Percentiles rank a stretch among this genome's conserved stretches.
These are phyloP conservation scores for Podospora conica DNA, from an alignment of 495 filamentous ascomycete species.

Conservation along the genomic window DNA sequence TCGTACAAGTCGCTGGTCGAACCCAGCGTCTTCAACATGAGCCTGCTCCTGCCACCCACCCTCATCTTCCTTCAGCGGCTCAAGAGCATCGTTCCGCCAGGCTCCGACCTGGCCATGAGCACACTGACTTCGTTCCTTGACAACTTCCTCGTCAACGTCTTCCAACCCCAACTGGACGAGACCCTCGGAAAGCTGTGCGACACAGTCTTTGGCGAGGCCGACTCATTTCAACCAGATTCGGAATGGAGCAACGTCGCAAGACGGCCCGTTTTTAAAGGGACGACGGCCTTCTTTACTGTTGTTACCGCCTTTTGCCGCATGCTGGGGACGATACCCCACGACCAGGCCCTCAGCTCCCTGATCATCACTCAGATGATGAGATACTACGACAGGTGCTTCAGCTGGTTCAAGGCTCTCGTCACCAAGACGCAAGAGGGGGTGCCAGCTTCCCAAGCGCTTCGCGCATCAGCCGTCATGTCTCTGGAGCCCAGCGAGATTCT, in stretches of 20 bases:
- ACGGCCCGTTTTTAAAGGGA: slow-evolving; percentile 89
- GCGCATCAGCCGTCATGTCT: slow-evolving; percentile 67
- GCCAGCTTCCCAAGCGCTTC: slow-evolving; percentile 43
- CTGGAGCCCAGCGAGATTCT: slow-evolving; percentile 58
- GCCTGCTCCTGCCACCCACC: slow-evolving; percentile 85
- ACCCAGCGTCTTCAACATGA: slow-evolving; percentile 97
- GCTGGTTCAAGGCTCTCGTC: slow-evolving; percentile 75
- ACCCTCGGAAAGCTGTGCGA: slow-evolving; percentile 85
- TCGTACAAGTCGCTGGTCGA: slow-evolving; percentile 68
- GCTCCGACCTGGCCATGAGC: slow-evolving; percentile 74
- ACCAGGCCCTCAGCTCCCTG: slow-evolving; percentile 87
- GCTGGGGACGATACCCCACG: slow-evolving; percentile 91
- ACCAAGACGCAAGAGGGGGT: slow-evolving; percentile 46
- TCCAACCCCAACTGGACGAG: slow-evolving; percentile 93
- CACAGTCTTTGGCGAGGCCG: slow-evolving; percentile 70
- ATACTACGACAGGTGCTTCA: slow-evolving; percentile 85
- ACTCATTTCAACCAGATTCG: slow-evolving; percentile 83
- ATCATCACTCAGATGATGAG: slow-evolving; percentile 84
- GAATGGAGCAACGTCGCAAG: slow-evolving; percentile 72
- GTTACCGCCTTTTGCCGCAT: slow-evolving; percentile 88
- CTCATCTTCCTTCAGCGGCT: slow-evolving; percentile 85
- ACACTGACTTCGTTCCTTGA: slow-evolving; percentile 94
- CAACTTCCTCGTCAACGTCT: slow-evolving; percentile 97
- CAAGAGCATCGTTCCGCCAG: slow-evolving; percentile 83
- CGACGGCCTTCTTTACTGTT: slow-evolving; percentile 76